Evolutionary conservation across 257 asterid genomes (phyloP), one percentile per base, ranked within the genome.

Genomic region (Solanum pennellii): DNA sequence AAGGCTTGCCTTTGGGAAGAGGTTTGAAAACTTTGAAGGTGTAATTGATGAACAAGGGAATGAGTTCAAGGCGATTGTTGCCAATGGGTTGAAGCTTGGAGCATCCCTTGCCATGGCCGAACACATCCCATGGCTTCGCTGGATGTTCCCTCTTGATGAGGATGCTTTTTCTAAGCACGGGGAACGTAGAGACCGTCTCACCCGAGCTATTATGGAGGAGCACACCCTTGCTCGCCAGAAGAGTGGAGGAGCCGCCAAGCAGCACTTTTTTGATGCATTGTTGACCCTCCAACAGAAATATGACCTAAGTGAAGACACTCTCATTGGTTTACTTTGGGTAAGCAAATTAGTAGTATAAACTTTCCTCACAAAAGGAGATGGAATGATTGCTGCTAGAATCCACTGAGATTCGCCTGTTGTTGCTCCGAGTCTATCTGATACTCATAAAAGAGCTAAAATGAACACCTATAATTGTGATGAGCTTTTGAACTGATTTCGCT

Each of bases 251-350:
- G 92, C 91, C 87, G 92, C 91, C 88, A 88, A 93, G 45, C 94
- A 94, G 74, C 96, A 94, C 90, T 95, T 95, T 86, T 91, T 93
- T 69, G 95, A 94, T 84, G 96, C 96, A 66, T 79, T 95, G 87
- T 91, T 93, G 74, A 89, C 92, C 12, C 95, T 92, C 9, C 75
- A 93, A 88, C 96, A 92, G 42, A 91, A 94, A 83, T 93, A 95
- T 87, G 98, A 93, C 87, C 93, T 95, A 31, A 93, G 98, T 52
- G 96, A 95, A 86, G 98, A 94, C 85, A 94, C 98, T 31, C 89
- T 95, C 86, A 93, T 93, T 74, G 98, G 98, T 87, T 93, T 95
- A 49, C 95, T 94, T 29, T 95, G 98, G 98, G 98, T 93, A 89
- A 89, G 93, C 89, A 82, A 45, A 74, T 71, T 49, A 44, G 18